phyloP scores from a whole-genome alignment of 805 yeast genomes.

The Wickerhamiella musiphila region DNA sequence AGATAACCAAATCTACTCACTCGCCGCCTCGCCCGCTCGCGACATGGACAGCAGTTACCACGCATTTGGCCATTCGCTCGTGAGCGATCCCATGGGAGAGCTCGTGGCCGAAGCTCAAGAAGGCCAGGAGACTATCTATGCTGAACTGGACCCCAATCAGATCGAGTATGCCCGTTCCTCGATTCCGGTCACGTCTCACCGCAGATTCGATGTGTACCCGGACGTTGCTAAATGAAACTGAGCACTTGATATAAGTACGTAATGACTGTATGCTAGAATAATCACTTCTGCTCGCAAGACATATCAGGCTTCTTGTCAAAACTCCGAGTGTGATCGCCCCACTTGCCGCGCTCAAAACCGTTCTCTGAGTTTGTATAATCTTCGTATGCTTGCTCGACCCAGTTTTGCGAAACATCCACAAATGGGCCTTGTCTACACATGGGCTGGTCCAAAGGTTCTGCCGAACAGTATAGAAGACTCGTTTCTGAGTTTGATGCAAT shows the following conservation, averaged over 20 bases:
- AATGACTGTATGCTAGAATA: background rate
- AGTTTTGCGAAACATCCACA: constrained; percentile 13
- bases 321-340: background rate
- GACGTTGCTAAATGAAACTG: constrained; percentile 25
- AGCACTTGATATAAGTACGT: background rate
- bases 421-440: constrained; percentile 16
- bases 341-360: constrained; percentile 11
- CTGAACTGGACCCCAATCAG: constrained; percentile 48
- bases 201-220: constrained; percentile 50
- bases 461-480: constrained; percentile 8
- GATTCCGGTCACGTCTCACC: constrained; percentile 52
- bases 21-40: constrained; percentile 57
- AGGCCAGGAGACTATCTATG: constrained; percentile 57
- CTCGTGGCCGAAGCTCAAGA: constrained; percentile 63
- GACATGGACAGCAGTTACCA: constrained; percentile 70
- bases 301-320: background rate
- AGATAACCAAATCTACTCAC: constrained; percentile 70
- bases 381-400: constrained; percentile 15
- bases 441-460: constrained; percentile 14
- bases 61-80: constrained; percentile 72
- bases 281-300: background rate
- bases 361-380: constrained; percentile 12
- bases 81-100: constrained; percentile 82
- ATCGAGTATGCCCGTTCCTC: constrained; percentile 42
- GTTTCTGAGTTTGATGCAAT: background rate